A percentile compares a stretch with the other conserved stretches of the same genome.
These are phyloP conservation scores for Tolypocladium ovalisporum DNA, from an alignment of 2,329 filamentous ascomycete species.

Conservation along the genomic window DNA sequence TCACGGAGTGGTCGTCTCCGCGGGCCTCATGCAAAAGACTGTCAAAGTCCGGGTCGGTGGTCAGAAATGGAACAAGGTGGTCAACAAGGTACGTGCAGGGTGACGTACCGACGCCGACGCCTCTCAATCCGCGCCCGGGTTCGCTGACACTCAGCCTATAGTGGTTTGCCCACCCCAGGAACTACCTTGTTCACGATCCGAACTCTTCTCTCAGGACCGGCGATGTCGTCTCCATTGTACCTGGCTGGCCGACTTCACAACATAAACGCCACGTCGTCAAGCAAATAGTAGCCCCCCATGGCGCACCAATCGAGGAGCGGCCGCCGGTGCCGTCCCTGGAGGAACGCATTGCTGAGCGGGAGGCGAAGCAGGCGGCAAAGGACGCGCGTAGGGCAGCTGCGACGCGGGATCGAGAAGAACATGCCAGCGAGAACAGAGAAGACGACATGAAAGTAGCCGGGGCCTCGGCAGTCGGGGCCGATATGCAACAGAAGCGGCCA, in stretches of 20 bases:
- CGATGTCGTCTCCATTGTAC: slow-evolving; percentile 62
- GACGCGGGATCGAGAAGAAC: slow-evolving; percentile 12
- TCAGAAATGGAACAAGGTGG: slow-evolving; percentile 59
- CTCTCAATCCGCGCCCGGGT: background rate
- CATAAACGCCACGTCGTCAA: slow-evolving; percentile 65
- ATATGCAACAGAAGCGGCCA: background rate
- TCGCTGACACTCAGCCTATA: slow-evolving; percentile 12
- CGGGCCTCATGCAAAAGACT: slow-evolving; percentile 67
- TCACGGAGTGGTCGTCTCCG: slow-evolving; percentile 63
- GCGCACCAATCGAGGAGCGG: slow-evolving; percentile 50
- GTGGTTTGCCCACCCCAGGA: slow-evolving; percentile 50
- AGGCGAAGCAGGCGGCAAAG: slow-evolving; percentile 46
- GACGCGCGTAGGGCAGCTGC: slow-evolving; percentile 36
- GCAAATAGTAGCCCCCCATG: slow-evolving; percentile 60
- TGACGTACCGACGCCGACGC: background rate
- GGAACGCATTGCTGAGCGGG: slow-evolving; percentile 45
- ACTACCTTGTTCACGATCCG: slow-evolving; percentile 69
- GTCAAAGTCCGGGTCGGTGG: slow-evolving; percentile 66
- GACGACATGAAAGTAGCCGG: slow-evolving; percentile 2
- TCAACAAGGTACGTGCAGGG: slow-evolving; percentile 53
- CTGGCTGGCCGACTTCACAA: slow-evolving; percentile 54
- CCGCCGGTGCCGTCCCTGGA: slow-evolving; percentile 55
- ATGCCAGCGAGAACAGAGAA: background rate
- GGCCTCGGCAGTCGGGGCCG: background rate
- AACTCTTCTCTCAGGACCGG: slow-evolving; percentile 61